These are phyloP conservation scores for Phaseolus coccineus DNA, from an alignment of 331 rosid species.

Conservation along the genomic window DNA sequence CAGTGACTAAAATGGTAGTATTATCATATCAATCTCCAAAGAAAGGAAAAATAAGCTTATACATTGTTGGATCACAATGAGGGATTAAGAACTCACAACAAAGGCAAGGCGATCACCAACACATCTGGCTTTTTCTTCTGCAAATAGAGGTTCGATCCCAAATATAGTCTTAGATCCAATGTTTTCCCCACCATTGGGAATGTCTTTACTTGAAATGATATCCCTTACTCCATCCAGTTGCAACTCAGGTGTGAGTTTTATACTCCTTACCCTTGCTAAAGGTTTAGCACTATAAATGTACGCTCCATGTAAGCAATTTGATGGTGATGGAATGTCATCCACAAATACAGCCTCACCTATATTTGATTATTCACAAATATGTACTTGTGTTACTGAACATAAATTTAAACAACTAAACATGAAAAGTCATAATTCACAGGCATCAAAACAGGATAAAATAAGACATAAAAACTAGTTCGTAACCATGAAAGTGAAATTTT, in stretches of 20 bases:
- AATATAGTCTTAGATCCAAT: conserved; percentile 58
- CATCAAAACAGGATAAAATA: conserved; percentile 16
- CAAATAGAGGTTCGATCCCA: conserved; percentile 77
- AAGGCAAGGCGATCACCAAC: conserved; percentile 81
- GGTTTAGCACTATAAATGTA: conserved; percentile 82
- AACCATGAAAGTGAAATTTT: neutral
- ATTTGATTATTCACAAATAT: conserved; percentile 17
- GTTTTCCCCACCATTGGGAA: conserved; percentile 72
- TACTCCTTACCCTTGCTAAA: conserved; percentile 65
- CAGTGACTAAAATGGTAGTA: conserved; percentile 33
- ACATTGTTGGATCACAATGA: neutral
- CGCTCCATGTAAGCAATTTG: conserved; percentile 78
- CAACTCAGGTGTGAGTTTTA: conserved; percentile 55
- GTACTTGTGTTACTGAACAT: neutral
- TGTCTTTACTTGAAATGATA: conserved; percentile 71
- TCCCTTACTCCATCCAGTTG: conserved; percentile 60
- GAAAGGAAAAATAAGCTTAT: conserved; percentile 24
- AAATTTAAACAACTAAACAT: conserved; percentile 18
- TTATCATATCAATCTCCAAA: conserved; percentile 14
- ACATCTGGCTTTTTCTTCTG: conserved; percentile 65
- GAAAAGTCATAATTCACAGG: neutral
- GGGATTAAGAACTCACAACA: conserved; percentile 62
- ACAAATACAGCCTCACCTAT: conserved; percentile 92
- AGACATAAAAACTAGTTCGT: conserved; percentile 1
- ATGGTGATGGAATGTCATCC: conserved; percentile 89